Base-by-base conservation (phyloP, 768 basidiomycete species). In the Calocybe gangraenosa region DNA sequence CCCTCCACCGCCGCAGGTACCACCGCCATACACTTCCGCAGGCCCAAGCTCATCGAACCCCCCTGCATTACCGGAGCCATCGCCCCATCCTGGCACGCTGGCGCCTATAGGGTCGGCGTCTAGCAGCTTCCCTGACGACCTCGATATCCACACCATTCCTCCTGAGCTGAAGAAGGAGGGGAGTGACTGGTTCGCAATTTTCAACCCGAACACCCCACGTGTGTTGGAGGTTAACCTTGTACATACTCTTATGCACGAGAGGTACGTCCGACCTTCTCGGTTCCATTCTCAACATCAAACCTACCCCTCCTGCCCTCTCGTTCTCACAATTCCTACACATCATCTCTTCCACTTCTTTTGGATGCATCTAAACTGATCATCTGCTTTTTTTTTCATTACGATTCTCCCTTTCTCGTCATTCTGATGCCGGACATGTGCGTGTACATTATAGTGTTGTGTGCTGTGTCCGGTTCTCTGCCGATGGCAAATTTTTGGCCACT, bases 391-490 rank as follows among this genome's bases (percentile, higher is more conserved):
- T 34, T 39, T n/a, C 25, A 21, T 10, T 34, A 11, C 11, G 21
- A 8, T 25, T 43, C 38, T 49, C 31, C 3, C 9, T 19, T n/a
- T 39, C n/a, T 15, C 23, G 36, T 38, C 35, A 22, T 42, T 40
- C 11, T 5, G 23, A 49, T 33, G 32, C 31, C 33, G 32, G n/a
- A 28, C 11, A 6, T 28, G 32, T 44, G 20, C 22, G 22, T 13
- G 11, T 22, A 22, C 19, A 15, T 7, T 36, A 9, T 43, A 76
- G 76, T 54, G 74, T 76, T 7, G 76, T 78, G 2, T 98, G 95
- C 63, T 97, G 93, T 60, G 93, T 97, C 7, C 80, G 87, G 44
- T 96, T 98, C 65, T 95, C 92, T 11, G 81, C 85, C 17, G 93
- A 98, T 59, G 95, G 95, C 14, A 91, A 88, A 62, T 89, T 74